Percentiles rank a stretch among this genome's conserved stretches.
phyloP scores from a whole-genome alignment of 345 rosid genomes.

The Syzygium oleosum region DNA sequence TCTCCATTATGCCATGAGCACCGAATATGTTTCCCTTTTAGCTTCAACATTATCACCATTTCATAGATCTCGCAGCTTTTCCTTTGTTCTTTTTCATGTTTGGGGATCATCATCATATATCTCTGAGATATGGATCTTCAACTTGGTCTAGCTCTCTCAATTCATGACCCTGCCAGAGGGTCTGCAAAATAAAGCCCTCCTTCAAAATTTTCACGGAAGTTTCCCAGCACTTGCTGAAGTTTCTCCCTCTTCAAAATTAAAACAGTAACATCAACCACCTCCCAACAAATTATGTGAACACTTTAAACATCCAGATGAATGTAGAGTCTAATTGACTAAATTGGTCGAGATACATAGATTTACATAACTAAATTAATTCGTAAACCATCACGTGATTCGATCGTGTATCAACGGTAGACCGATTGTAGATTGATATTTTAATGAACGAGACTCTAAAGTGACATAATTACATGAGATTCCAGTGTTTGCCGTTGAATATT shows the following conservation, averaged over 20 bases:
- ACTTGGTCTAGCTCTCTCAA: conserved; percentile 34
- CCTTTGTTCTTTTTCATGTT: not conserved
- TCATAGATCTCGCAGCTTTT: not conserved
- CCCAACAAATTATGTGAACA: too few relatives aligned
- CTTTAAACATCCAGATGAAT: too few relatives aligned
- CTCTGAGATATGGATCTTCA: conserved; percentile 38
- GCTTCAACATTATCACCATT: not conserved
- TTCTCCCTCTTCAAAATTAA: too few relatives aligned
- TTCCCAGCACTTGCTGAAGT: too few relatives aligned
- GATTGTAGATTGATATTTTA: not conserved
- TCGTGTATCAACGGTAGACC: not conserved
- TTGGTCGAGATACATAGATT: not conserved
- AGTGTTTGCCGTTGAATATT: not conserved
- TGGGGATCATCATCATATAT: not conserved
- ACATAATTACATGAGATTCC: not conserved
- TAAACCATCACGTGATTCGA: not conserved
- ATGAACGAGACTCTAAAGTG: not conserved
- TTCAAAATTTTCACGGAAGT: too few relatives aligned
- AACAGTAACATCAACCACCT: too few relatives aligned
- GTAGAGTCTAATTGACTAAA: not conserved
- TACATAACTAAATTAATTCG: not conserved
- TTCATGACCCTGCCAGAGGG: not conserved
- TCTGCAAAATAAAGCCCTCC: not conserved
- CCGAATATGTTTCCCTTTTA: not conserved
- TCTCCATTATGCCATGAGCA: not conserved